Percentiles rank a stretch among this genome's conserved stretches.
These are phyloP conservation scores for Moesziomyces sp. DNA, from an alignment of 1,284 basidiomycete genomes.

Conservation along the genomic window DNA sequence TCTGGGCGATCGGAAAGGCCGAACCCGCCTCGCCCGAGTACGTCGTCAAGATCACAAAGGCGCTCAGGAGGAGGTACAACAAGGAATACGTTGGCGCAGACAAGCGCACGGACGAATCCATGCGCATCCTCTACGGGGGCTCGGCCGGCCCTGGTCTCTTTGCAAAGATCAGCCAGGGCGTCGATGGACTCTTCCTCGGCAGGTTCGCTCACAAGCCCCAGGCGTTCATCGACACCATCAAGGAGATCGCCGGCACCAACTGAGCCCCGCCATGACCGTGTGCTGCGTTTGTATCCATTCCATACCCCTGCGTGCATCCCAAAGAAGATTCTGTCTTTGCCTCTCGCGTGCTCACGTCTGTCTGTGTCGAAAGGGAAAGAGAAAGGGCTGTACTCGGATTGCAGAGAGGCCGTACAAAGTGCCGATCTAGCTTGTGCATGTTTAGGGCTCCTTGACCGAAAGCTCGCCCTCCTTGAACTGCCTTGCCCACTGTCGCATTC, in stretches of 20 bases:
- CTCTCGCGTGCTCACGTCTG: too few species aligned
- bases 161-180: slow-evolving; percentile 55
- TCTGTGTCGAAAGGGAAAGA: too few species aligned
- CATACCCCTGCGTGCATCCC: too few species aligned
- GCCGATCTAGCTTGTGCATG: not conserved
- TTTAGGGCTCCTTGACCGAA: slow-evolving; percentile 59
- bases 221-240: slow-evolving; percentile 55
- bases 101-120: slow-evolving; percentile 25
- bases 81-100: slow-evolving; percentile 39
- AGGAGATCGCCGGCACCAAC: slow-evolving; percentile 48
- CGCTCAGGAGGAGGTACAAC: slow-evolving; percentile 41
- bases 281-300: too few species aligned
- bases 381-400: slow-evolving; percentile 4
- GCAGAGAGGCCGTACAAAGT: not conserved
- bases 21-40: slow-evolving; percentile 58
- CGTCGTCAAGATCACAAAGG: slow-evolving; percentile 60
- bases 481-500: slow-evolving; percentile 56
- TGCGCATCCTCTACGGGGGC: slow-evolving; percentile 62
- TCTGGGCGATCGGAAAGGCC: slow-evolving; percentile 62
- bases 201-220: slow-evolving; percentile 61
- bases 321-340: too few species aligned
- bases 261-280: not conserved
- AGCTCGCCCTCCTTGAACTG: slow-evolving; percentile 66
- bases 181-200: slow-evolving; percentile 62
- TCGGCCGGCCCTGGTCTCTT: slow-evolving; percentile 59